Base-by-base conservation (phyloP, 129 eudicot species). In the Pulicaria dysenterica region DNA sequence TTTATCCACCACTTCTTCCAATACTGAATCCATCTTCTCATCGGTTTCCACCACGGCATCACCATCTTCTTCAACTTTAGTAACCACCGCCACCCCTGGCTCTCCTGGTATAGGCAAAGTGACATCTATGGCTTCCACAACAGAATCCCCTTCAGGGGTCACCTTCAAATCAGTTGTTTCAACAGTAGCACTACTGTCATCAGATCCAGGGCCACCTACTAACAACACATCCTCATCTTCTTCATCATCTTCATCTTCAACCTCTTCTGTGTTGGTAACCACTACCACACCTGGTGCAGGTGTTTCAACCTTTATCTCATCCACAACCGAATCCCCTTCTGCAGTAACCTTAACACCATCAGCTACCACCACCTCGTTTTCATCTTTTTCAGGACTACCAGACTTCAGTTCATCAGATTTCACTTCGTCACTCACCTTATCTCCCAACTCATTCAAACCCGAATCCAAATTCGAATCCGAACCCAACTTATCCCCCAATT, bases 71-170 rank as follows among this genome's bases (percentile, higher is more conserved):
- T 83, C 89, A 45, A 47, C 43, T 16, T 82, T 64, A 13, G 70
- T 84, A 66, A 84, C 83, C 48, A 86, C 86, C 12, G 77, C 85
- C 61, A 84, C 89, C 40, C 87, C 88, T 0, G 83, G 73, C 43
- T 80, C 85, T 58, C 88, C 87, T 0, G 84, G 81, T 49, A 58
- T 65, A 12, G 68, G 73, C 63, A 77, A 73, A 69, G 85, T 84
- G 42, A 80, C 90, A 62, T 78, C 19, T 17, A 79, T 57, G 9
- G 79, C 60, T 60, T 87, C 89, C 81, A 87, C 87, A 47, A 77
- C 69, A 38, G 83, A 8, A 58, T 82, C 93, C 15, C 83, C 85
- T 59, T 84, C 88, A n/a, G 76, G 11, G n/a, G 85, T 81, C 19
- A 63, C 37, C 56, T 82, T 79, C 43, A 66, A 45, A 16, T 50